Conservation (phyloP, 2,329 filamentous ascomycete genomes). For the Polytolypa hystricis region DNA sequence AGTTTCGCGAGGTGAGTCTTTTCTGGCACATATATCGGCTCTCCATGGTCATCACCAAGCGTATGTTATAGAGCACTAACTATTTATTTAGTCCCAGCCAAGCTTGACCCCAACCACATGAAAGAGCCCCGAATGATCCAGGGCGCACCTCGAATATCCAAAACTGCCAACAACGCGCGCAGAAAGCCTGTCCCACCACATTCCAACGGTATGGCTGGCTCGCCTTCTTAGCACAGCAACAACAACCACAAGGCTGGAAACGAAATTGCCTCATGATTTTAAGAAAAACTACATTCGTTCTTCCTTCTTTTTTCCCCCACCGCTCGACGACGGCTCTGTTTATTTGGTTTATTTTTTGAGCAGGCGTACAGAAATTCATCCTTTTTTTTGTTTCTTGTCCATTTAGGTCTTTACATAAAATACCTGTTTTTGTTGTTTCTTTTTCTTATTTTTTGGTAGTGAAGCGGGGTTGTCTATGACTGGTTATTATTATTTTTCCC, state of each 20-base stretch:
- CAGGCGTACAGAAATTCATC: background rate
- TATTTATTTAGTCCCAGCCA: slow-evolving; percentile 60
- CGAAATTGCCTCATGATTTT: too few species aligned
- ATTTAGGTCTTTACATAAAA: background rate
- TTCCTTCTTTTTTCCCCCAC: too few species aligned
- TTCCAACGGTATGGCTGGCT: background rate
- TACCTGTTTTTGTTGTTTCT: background rate
- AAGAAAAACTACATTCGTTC: too few species aligned
- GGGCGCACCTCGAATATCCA: slow-evolving; percentile 59
- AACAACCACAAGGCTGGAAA: too few species aligned
- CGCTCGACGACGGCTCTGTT: too few species aligned
- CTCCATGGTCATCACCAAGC: too few species aligned
- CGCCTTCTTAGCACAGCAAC: background rate
- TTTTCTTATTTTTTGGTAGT: background rate
- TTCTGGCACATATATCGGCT: too few species aligned
- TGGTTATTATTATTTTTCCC: background rate
- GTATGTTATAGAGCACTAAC: slow-evolving; percentile 18
- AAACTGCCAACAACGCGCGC: slow-evolving; percentile 31
- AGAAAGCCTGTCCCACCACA: slow-evolving; percentile 28
- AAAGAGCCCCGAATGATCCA: slow-evolving; percentile 84
- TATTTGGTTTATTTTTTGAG: background rate
- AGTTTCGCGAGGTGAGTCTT: slow-evolving; percentile 37
- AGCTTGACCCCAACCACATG: slow-evolving; percentile 78
- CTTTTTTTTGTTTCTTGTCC: slow-evolving; percentile 1
- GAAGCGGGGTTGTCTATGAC: background rate